Conservation (phyloP, 2,329 filamentous ascomycete species). For the Fusarium floridanum region DNA sequence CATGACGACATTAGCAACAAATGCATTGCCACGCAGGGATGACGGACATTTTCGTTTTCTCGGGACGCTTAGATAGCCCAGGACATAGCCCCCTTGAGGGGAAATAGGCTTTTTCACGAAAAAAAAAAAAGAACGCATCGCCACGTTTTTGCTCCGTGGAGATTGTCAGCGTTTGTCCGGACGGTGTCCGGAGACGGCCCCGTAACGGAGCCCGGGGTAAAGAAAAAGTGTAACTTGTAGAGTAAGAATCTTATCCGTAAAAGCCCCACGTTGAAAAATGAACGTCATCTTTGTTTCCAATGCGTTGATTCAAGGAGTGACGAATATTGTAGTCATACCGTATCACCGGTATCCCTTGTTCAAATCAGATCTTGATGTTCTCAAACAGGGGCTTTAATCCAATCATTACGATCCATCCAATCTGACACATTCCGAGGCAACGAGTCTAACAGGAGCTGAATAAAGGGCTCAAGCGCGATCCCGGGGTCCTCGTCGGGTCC, state of each 20-base stretch:
- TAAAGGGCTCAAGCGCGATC: constrained; percentile 47
- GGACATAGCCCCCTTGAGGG: background rate
- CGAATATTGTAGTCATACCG: background rate
- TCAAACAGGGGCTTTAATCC: background rate
- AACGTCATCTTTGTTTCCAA: background rate
- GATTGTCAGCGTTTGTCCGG: background rate
- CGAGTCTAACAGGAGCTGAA: background rate
- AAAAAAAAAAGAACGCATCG: background rate
- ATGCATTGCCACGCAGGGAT: background rate
- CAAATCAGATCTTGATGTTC: background rate
- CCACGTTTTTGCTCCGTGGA: background rate
- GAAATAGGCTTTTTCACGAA: background rate
- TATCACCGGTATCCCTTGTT: background rate
- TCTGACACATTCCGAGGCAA: too few species aligned
- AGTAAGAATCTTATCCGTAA: background rate
- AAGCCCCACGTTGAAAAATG: background rate
- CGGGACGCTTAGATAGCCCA: background rate
- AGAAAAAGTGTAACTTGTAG: background rate
- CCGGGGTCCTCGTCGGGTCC: constrained; percentile 4
- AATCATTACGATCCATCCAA: background rate
- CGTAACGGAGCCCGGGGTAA: background rate
- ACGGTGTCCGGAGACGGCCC: background rate
- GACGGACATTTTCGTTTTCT: background rate
- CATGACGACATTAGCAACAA: background rate
- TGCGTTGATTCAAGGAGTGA: background rate